These are phyloP conservation scores for Syzygium jambos DNA, from an alignment of 345 rosid species.

Conservation along the genomic window DNA sequence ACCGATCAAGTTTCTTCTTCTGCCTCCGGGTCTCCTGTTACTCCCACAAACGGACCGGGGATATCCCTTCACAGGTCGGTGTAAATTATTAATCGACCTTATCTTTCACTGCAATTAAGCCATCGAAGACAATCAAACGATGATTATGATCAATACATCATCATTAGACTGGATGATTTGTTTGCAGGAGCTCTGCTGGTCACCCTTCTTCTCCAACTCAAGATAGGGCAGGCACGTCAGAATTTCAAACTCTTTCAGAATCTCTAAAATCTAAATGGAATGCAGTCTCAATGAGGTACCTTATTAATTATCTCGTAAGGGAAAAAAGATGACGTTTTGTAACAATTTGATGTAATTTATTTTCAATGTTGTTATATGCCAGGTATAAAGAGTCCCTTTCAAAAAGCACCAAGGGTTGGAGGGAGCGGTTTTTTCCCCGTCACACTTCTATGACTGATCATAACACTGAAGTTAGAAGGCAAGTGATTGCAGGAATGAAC, in stretches of 20 bases:
- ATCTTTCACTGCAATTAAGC: background rate
- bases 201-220: conserved; percentile 23
- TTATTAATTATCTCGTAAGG: background rate
- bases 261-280: conserved; percentile 54
- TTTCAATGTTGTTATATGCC: background rate
- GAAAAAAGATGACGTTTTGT: background rate
- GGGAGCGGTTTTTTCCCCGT: conserved; percentile 55
- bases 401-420: conserved; percentile 69
- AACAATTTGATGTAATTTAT: background rate
- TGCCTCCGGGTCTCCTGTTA: conserved; percentile 20
- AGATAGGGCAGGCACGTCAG: conserved; percentile 57
- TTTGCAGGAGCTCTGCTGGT: conserved; percentile 19
- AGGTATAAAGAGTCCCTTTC: conserved; percentile 64
- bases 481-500: conserved; percentile 40
- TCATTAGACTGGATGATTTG: background rate
- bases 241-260: conserved; percentile 53
- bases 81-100: background rate
- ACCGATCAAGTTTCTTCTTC: conserved; percentile 17
- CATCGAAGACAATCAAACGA: background rate
- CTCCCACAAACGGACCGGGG: conserved; percentile 24
- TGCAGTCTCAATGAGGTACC: conserved; percentile 49
- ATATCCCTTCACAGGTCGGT: conserved; percentile 34
- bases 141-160: background rate
- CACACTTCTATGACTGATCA: conserved; percentile 23
- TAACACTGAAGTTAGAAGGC: conserved; percentile 43